phyloP scores from a whole-genome alignment of 2,329 filamentous ascomycete genomes.

The Biscogniauxia mediterranea region DNA sequence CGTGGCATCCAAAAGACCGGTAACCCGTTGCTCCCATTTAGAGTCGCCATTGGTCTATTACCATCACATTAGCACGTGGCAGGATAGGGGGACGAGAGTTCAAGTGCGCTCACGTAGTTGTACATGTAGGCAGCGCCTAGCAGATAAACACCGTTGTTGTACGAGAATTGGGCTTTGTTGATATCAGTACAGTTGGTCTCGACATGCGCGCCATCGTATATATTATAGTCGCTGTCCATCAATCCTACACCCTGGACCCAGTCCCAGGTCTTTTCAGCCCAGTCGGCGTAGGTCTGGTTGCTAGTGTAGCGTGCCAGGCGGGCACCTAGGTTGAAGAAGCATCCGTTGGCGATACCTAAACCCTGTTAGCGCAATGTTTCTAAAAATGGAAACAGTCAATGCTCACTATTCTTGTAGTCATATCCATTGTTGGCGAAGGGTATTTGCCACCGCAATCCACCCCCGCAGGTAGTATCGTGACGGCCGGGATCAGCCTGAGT shows the following conservation, averaged over 20 bases:
- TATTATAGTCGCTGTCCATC: conserved; percentile 43
- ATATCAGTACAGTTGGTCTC: conserved; percentile 46
- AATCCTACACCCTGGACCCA: conserved; percentile 49
- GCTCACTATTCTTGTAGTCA: conserved; percentile 35
- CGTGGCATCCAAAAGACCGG: conserved; percentile 45
- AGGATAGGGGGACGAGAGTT: not conserved
- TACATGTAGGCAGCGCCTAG: conserved; percentile 42
- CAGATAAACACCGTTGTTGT: conserved; percentile 51
- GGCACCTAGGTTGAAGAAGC: conserved; percentile 51
- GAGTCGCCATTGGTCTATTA: conserved; percentile 36
- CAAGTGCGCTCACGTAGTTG: conserved; percentile 37
- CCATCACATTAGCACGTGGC: conserved; percentile 7
- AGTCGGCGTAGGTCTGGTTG: conserved; percentile 62
- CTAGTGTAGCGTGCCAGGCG: conserved; percentile 62
- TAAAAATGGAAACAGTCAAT: not conserved
- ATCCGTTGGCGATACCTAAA: conserved; percentile 44
- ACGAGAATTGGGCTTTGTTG: conserved; percentile 52
- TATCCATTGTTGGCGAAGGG: conserved; percentile 58
- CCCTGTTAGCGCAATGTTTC: conserved; percentile 12
- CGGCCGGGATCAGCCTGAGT: conserved; percentile 54
- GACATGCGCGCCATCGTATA: conserved; percentile 51
- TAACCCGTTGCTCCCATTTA: conserved; percentile 46
- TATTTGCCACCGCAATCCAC: conserved; percentile 68
- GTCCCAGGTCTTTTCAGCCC: conserved; percentile 59
- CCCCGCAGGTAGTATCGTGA: conserved; percentile 59